Base-by-base conservation (phyloP, 441 rosid species). In the Aquilaria agallochum region DNA sequence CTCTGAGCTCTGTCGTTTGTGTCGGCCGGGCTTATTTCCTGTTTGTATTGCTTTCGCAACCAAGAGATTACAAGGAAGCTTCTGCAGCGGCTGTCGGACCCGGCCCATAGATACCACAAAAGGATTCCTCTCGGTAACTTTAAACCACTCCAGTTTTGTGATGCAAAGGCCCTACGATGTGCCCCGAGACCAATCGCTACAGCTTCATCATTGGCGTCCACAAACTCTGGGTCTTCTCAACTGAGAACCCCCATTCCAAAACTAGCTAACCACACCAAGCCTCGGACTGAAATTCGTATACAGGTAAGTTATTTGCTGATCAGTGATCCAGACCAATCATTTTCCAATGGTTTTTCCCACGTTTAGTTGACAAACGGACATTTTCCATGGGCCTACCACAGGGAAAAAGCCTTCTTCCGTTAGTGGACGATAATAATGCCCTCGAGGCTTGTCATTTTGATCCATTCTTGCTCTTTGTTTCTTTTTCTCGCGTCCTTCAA, bases 201-300 rank as follows among this genome's bases (percentile, higher is more conserved):
- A 58, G 64, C 69, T 65, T 62, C 56, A 30, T 44, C 44, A 6
- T 68, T 0, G 67, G 80, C 2, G 1, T 68, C 48, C 74, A 64
- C 61, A 62, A 66, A 51, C 55, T 66, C 6, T 72, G 77, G 72
- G 67, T 74, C 11, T 74, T 12, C 62, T 74, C 74, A 59, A 68
- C 67, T 4, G 79, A 78, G 59, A 69, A 74, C 20, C 82, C 77
- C 13, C 71, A 56, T 9, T 11, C 72, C 30, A 42, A 13, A 1
- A 48, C 34, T 1, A 78, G 82, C 34, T 1, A 78, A 79, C 64
- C 42, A 51, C 7, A 74, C 77, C 20, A 45, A 44, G 0, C 78
- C 78, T 2, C 80, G 74, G 1, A 54, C 74, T 2, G 69, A 74
- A 58, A 20, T 66, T 34, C 53, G 53, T 0, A 66, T 65, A 15